Conservation (phyloP, 352 stramenopile species). For the Pythium aquatile region DNA sequence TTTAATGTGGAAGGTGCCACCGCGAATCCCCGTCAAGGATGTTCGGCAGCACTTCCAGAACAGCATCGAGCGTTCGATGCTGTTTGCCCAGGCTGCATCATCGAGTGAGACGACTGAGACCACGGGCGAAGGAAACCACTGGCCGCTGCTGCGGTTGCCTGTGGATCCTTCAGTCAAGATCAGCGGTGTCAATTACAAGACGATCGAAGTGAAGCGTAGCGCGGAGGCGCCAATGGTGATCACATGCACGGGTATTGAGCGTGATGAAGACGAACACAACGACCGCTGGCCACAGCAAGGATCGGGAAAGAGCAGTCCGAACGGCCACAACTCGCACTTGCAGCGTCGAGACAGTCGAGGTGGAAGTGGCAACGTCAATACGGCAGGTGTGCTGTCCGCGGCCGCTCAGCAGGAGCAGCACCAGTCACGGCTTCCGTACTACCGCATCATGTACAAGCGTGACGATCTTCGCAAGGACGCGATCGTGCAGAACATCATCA, state of each 20-base stretch:
- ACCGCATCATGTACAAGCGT: slow-evolving; percentile 87
- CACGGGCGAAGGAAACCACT: slow-evolving; percentile 10
- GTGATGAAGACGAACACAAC: slow-evolving; percentile 52
- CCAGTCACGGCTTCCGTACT: slow-evolving; percentile 40
- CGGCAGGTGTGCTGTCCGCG: background rate
- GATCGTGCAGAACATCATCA: slow-evolving; percentile 88
- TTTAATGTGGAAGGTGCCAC: slow-evolving; percentile 80
- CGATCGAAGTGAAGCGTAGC: slow-evolving; percentile 79
- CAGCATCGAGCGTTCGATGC: slow-evolving; percentile 45
- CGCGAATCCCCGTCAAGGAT: slow-evolving; percentile 59
- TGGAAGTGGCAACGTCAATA: background rate
- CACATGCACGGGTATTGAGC: slow-evolving; percentile 72
- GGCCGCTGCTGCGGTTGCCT: slow-evolving; percentile 51
- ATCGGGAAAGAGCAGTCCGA: slow-evolving; percentile 33
- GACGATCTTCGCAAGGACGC: slow-evolving; percentile 84
- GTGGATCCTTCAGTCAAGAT: slow-evolving; percentile 76
- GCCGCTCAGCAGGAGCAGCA: slow-evolving; percentile 9
- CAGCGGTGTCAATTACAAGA: slow-evolving; percentile 66
- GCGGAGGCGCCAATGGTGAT: slow-evolving; percentile 81
- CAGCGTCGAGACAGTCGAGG: slow-evolving; percentile 11
- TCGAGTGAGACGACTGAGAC: background rate
- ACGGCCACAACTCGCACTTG: slow-evolving; percentile 20
- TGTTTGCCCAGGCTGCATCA: slow-evolving; percentile 29
- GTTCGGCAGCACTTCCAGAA: slow-evolving; percentile 49
- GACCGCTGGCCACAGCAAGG: slow-evolving; percentile 13